Base-by-base conservation (phyloP, 176 grass and related monocot genomes). In the Carex littledalei region DNA sequence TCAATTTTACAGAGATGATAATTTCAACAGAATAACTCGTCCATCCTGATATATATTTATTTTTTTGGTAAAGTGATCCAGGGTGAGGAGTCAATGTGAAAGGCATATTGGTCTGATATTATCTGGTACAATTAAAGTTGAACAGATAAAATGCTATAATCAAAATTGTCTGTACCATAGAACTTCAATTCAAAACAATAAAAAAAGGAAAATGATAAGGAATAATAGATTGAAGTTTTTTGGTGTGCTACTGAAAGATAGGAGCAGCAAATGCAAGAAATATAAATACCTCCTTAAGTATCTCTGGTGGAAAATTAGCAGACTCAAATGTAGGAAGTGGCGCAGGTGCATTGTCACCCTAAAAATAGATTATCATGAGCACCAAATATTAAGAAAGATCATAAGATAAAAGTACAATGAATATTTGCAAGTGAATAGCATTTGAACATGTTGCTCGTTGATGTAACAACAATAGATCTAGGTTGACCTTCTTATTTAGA, bases 311-410 rank as follows among this genome's bases (percentile, higher is more conserved):
- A 18, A 99, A 94, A 45, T 84, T 87, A 76, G 93, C 87, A 73
- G 96, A 81, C 73, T 99, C 96, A 90, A 99, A 99, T 70, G 90
- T 91, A 47, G 86, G 86, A 54, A 91, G 86, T 5, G 96, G 96
- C 79, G 90, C 82, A 6, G 96, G 96, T 75, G 89, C 91, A 79
- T 99, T 89, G 81, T 92, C 89, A 68, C 96, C 93, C 96, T 99
- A 83, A 32, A 64, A 81, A 7, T 3, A 45, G n/a, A 47, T 11
- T 45, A 73, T 49, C 2, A 22, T 24, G 18, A 73, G 18, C n/a
- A 22, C 41, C 18, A 72, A 49, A 73, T 22, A 49, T 49, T 73
- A 52, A 78, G 24, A 10, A 74, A 49, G 4, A 53, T 26, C 34
- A 18, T 47, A 81, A 39, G 1, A 56, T 24, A 26, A 64, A 68